Conservation (phyloP, 148 eudicot species). For the Polygonum aviculare region DNA sequence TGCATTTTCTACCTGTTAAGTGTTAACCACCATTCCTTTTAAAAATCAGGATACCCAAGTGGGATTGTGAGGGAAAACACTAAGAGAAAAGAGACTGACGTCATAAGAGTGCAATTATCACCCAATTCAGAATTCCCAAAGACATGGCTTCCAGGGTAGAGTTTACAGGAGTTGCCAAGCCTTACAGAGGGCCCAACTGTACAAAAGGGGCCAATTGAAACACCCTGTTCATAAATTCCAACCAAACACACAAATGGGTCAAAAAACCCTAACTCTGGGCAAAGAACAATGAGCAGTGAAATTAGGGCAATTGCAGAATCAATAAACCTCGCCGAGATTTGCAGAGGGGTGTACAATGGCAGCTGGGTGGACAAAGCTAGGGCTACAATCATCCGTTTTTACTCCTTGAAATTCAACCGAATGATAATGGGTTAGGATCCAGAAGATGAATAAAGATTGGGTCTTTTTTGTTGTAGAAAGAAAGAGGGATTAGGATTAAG, state of each 20-base stretch:
- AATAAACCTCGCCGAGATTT: neutral
- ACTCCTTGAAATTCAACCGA: neutral
- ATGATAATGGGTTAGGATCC: neutral
- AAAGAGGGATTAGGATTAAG: neutral
- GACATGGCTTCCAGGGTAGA: too few relatives aligned
- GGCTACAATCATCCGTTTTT: too few relatives aligned
- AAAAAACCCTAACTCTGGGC: neutral
- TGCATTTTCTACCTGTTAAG: conserved; percentile 68
- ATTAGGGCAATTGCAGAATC: neutral
- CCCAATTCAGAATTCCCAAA: too few relatives aligned
- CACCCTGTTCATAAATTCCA: conserved; percentile 39
- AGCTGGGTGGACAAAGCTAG: too few relatives aligned
- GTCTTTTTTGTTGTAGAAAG: neutral
- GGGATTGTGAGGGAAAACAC: too few relatives aligned
- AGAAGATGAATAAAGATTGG: neutral
- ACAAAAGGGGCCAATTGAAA: conserved; percentile 30
- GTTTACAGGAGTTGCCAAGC: too few relatives aligned
- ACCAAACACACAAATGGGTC: neutral
- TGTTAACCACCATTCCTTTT: conserved; percentile 27
- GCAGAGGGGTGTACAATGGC: too few relatives aligned
- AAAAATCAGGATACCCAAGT: too few relatives aligned
- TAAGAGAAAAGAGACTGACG: too few relatives aligned
- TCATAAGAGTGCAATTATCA: too few relatives aligned
- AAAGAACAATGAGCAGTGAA: neutral
- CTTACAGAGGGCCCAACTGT: too few relatives aligned